Percentiles rank a stretch among this genome's conserved stretches.
Evolutionary conservation across 148 eudicot species (phyloP).

Genomic region (Amaranthus cruentus): DNA sequence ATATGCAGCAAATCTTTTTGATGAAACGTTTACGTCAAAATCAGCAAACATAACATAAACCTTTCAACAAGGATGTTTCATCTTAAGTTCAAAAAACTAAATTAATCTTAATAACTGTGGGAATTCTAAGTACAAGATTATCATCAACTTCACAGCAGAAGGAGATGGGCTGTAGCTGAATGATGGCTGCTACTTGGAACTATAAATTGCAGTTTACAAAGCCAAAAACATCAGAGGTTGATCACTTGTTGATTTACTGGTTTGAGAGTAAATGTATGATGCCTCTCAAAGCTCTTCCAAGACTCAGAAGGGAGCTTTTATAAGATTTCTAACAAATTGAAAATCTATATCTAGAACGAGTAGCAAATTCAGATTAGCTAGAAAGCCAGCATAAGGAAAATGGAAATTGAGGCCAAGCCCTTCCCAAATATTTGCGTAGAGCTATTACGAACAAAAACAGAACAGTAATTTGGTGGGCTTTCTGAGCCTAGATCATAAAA

Average conservation of each 20-base stretch:
- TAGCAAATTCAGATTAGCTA: background rate
- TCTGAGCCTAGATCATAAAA: background rate
- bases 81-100: background rate
- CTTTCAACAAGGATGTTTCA: too few relatives aligned
- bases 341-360: background rate
- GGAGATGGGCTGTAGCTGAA: background rate
- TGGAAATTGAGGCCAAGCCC: background rate
- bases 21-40: constrained; percentile 6
- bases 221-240: background rate
- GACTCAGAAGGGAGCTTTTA: too few relatives aligned
- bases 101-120: background rate
- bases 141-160: background rate
- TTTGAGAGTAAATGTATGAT: background rate
- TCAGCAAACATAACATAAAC: background rate
- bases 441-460: background rate
- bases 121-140: background rate
- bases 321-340: too few relatives aligned
- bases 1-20: constrained; percentile 89
- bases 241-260: background rate
- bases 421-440: background rate
- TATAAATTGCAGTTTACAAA: background rate
- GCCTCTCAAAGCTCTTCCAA: background rate
- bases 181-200: background rate
- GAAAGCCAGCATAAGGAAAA: background rate
- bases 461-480: background rate